Evolutionary conservation across 1,284 basidiomycete species (phyloP).

Genomic region (Meira miltonrushii): DNA sequence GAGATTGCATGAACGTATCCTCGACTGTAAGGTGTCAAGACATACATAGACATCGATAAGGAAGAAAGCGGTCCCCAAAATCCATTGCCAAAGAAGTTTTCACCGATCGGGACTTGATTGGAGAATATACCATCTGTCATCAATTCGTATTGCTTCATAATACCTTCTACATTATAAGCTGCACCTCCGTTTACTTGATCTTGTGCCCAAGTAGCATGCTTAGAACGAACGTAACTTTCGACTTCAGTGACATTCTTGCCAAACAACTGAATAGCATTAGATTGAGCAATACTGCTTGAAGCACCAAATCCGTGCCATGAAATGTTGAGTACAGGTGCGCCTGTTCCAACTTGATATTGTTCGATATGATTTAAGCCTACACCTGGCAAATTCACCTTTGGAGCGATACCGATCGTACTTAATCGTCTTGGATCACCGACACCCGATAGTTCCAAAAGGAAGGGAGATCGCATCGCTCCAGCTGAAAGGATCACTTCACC

Average conservation of each 20-base stretch:
- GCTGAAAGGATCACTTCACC: slow-evolving; percentile 52
- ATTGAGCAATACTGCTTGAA: slow-evolving; percentile 38
- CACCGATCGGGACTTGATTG: slow-evolving; percentile 24
- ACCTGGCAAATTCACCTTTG: slow-evolving; percentile 48
- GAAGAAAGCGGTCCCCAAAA: not conserved
- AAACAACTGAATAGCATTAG: slow-evolving; percentile 26
- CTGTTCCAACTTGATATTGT: slow-evolving; percentile 42
- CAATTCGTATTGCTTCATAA: slow-evolving; percentile 26
- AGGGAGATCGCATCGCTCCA: slow-evolving; percentile 55
- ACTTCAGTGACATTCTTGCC: slow-evolving; percentile 24
- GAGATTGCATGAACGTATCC: slow-evolving; percentile 4
- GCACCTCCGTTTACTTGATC: slow-evolving; percentile 29
- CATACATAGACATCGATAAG: not conserved
- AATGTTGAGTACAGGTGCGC: slow-evolving; percentile 17
- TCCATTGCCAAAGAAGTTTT: slow-evolving; percentile 15
- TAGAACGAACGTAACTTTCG: slow-evolving; percentile 22
- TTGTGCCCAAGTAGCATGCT: slow-evolving; percentile 28
- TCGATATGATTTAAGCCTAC: slow-evolving; percentile 54
- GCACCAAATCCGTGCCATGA: slow-evolving; percentile 30
- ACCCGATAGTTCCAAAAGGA: slow-evolving; percentile 38
- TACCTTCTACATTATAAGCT: slow-evolving; percentile 21
- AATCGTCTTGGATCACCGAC: slow-evolving; percentile 52
- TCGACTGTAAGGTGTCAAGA: not conserved
- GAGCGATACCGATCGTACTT: slow-evolving; percentile 44
- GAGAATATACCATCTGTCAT: slow-evolving; percentile 24